Evolutionary conservation across 306 rosid genomes (phyloP).

Genomic region (Prunus mume): DNA sequence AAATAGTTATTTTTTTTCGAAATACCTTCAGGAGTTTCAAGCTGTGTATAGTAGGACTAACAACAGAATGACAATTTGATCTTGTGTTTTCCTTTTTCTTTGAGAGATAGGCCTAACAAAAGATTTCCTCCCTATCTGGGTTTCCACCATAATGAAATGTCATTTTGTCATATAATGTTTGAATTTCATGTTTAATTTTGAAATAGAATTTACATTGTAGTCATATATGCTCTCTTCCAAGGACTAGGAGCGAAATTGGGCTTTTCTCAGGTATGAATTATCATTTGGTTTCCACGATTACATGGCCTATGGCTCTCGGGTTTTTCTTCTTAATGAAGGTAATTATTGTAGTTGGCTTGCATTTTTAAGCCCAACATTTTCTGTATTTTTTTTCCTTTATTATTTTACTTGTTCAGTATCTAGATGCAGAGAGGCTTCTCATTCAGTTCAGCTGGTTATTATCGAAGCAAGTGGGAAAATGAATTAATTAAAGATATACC

Average conservation of each 20-base stretch:
- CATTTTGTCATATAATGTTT: not conserved
- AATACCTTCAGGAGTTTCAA: conserved; percentile 13
- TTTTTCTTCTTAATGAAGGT: not conserved
- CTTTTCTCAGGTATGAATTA: not conserved
- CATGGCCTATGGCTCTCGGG: not conserved
- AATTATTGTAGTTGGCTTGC: too few relatives aligned
- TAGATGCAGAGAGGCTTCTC: too few relatives aligned
- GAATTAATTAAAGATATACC: too few relatives aligned
- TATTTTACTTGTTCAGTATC: too few relatives aligned
- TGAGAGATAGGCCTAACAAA: conserved; percentile 13
- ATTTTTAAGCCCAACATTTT: too few relatives aligned
- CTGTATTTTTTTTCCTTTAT: too few relatives aligned
- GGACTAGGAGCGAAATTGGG: not conserved
- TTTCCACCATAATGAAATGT: not conserved
- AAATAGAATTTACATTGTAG: not conserved
- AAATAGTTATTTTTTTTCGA: not conserved
- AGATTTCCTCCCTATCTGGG: not conserved
- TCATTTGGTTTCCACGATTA: not conserved
- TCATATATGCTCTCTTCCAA: not conserved
- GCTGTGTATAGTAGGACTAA: conserved; percentile 56
- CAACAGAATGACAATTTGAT: conserved; percentile 36
- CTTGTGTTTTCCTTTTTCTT: not conserved
- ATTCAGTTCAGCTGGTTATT: too few relatives aligned
- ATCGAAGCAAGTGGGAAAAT: too few relatives aligned
- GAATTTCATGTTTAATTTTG: not conserved